Evolutionary conservation across 2,329 filamentous ascomycete species (phyloP), one percentile per base, ranked within the genome.

Genomic region (Periconia sp.): DNA sequence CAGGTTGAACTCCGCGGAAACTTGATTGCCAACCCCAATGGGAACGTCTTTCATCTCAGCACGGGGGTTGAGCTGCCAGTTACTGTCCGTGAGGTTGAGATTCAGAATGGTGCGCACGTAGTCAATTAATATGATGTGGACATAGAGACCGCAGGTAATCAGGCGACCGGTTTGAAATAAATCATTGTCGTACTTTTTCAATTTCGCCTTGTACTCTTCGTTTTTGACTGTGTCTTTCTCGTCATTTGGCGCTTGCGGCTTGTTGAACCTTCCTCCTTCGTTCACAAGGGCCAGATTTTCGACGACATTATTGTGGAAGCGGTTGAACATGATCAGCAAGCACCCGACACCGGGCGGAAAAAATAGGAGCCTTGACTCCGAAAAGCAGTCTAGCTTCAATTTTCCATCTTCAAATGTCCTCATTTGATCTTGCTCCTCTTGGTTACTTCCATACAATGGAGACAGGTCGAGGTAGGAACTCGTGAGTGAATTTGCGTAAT

Each of bases 1-100:
- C 10, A 96, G 80, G 68, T 94, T 95, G 79, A 96, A 96, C 76
- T 96, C 91, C 3, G 89, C 90, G 0, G 90, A 93, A 6, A 93
- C 90, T 59, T 89, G 86, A 65, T 94, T 95, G 47, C 91, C 91
- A 0, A 89, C 84, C 41, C 90, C 91, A 20, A 85, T 81, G 43
- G 89, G 85, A 0, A 88, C 82, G 1, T 81, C 72, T 31, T 80
- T 79, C 72, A 87, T 88, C 61, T 89, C 84, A 13, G 84, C 82
- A 20, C 91, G 82, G 1, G 90, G 91, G 63, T 94, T 90, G 30
- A 95, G 80, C 1, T 88, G 91, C 90, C 90, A 95, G 3, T 86
- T 88, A 2, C 87, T 89, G 66, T 92, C 87, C 43, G 80, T 84
- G 33, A 85, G 80, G 69, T 90, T 89, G 45, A 90, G 74, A 55